phyloP scores from a whole-genome alignment of 257 asterid genomes.

The Fraxinus pennsylvanica region DNA sequence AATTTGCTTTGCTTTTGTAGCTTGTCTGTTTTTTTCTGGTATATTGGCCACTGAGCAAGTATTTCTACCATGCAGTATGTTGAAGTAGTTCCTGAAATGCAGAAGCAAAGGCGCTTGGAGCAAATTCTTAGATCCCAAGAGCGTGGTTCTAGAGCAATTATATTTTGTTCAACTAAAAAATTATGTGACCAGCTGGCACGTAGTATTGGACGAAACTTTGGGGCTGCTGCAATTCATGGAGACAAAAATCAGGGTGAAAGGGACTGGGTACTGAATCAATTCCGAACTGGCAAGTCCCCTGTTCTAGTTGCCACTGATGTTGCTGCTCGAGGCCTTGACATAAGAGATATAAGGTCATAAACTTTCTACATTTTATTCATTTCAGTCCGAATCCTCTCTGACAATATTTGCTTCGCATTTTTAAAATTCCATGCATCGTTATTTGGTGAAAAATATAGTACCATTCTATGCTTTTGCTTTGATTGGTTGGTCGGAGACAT shows the following conservation, averaged over 20 bases:
- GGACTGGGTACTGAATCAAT: conserved; percentile 92
- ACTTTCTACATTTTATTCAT: conserved; percentile 8
- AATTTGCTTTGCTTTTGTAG: neutral
- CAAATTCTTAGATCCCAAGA: conserved; percentile 93
- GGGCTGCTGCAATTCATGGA: conserved; percentile 97
- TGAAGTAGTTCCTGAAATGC: conserved; percentile 87
- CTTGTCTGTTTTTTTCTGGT: neutral
- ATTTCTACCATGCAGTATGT: conserved; percentile 57
- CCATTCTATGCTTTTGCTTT: neutral
- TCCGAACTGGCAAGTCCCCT: conserved; percentile 82
- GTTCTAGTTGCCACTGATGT: conserved; percentile 95
- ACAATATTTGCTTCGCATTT: neutral
- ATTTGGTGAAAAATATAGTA: neutral
- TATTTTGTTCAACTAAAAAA: conserved; percentile 89
- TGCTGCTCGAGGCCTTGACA: conserved; percentile 97
- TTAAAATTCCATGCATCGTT: neutral
- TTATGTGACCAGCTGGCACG: conserved; percentile 88
- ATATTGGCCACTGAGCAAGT: conserved; percentile 5
- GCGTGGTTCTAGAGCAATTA: conserved; percentile 74
- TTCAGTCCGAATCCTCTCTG: neutral
- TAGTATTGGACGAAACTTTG: conserved; percentile 75
- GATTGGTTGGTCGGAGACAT: neutral
- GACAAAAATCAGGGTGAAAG: conserved; percentile 94
- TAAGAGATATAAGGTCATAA: conserved; percentile 77
- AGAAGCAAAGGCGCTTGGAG: conserved; percentile 90